phyloP scores from a whole-genome alignment of 2,329 filamentous ascomycete genomes.

The Daldinia sp. region DNA sequence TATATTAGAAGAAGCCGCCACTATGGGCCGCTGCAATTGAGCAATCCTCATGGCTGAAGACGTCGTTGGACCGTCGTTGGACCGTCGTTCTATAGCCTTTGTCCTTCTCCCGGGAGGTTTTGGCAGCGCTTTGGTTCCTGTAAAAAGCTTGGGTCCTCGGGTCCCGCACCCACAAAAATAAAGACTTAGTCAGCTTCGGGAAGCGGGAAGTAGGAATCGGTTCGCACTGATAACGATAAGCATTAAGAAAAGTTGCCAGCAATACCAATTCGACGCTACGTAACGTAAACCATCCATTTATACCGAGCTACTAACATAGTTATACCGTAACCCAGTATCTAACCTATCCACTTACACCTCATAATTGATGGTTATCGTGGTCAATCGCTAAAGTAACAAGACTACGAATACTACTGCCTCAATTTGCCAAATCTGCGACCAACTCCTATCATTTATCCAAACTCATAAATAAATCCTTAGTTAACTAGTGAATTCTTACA shows the following conservation, averaged over 20 bases:
- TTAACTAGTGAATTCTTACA: too few relatives aligned
- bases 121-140: conserved; percentile 1
- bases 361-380: background rate
- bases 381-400: background rate
- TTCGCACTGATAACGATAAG: conserved; percentile 41
- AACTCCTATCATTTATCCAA: background rate
- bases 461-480: background rate
- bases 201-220: background rate
- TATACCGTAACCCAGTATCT: too few relatives aligned
- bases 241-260: conserved; percentile 41
- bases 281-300: too few relatives aligned
- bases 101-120: conserved; percentile 12
- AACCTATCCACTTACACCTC: conserved; percentile 6
- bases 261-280: conserved; percentile 22
- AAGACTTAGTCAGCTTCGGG: conserved; percentile 49
- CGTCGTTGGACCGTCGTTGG: conserved; percentile 25
- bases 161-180: conserved; percentile 44
- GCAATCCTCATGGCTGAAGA: conserved; percentile 51
- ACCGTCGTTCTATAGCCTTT: too few relatives aligned
- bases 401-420: background rate
- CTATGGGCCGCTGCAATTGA: conserved; percentile 55
- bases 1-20: conserved; percentile 47
- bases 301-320: too few relatives aligned
- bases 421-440: background rate
- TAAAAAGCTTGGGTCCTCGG: conserved; percentile 11